Conservation (phyloP, 2,329 filamentous ascomycete genomes). For the Colletotrichum sp. region DNA sequence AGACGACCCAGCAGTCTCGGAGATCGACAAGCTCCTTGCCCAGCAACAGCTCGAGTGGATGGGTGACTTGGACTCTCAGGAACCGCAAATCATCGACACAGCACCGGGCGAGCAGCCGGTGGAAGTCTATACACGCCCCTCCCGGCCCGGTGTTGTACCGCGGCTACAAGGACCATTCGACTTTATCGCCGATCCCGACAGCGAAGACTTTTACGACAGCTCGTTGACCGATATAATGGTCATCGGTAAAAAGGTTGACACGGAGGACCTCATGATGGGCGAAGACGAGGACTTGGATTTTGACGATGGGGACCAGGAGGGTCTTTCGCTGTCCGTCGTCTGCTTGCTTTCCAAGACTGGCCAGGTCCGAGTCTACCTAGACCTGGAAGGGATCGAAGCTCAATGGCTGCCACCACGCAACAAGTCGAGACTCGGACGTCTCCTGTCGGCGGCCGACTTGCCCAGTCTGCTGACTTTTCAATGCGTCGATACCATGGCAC, state of each 20-base stretch:
- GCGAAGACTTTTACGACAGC: constrained; percentile 61
- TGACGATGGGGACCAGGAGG: constrained; percentile 62
- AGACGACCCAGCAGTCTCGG: constrained; percentile 60
- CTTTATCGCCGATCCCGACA: constrained; percentile 58
- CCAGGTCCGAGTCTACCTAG: constrained; percentile 65
- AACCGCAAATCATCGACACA: constrained; percentile 60
- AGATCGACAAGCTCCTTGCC: constrained; percentile 59
- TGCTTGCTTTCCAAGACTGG: constrained; percentile 67
- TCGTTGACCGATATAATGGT: constrained; percentile 66
- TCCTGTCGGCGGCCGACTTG: constrained; percentile 39
- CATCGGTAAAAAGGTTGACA: constrained; percentile 67
- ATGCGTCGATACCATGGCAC: constrained; percentile 63
- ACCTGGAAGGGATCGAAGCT: constrained; percentile 67
- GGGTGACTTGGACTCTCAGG: constrained; percentile 68
- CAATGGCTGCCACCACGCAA: constrained; percentile 67
- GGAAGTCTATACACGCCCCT: constrained; percentile 63
- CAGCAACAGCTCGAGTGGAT: constrained; percentile 73
- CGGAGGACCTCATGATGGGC: constrained; percentile 65
- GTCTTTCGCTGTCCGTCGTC: constrained; percentile 63
- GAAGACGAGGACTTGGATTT: constrained; percentile 67
- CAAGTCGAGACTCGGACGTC: constrained; percentile 50
- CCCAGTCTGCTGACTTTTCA: constrained; percentile 66
- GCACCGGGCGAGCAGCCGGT: constrained; percentile 51
- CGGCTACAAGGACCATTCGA: constrained; percentile 68
- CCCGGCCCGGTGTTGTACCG: constrained; percentile 62